Evolutionary conservation across 169 alveolate species (phyloP).

Genomic region (Plasmodium ovale): DNA sequence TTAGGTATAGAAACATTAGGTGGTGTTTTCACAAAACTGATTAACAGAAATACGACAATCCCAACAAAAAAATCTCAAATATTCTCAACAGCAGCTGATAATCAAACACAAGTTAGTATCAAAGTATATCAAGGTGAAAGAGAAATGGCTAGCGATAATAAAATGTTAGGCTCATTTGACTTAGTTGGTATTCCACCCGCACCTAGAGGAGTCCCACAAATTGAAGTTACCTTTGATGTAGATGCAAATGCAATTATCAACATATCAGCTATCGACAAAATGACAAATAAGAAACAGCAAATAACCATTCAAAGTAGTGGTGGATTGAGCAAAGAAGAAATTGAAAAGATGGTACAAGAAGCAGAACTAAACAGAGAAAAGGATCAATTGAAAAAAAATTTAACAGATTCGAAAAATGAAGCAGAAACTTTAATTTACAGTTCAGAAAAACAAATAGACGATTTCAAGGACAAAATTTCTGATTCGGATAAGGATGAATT

Average conservation of each 20-base stretch:
- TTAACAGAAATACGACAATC: slow-evolving; percentile 98
- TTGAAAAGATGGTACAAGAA: slow-evolving; percentile 97
- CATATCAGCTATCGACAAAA: slow-evolving; percentile 97
- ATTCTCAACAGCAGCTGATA: slow-evolving; percentile 98
- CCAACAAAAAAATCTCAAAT: slow-evolving; percentile 98
- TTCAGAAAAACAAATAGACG: slow-evolving; percentile 92
- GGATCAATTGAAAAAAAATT: slow-evolving; percentile 95
- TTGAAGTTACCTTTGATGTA: slow-evolving; percentile 97
- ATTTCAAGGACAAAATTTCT: slow-evolving; percentile 91
- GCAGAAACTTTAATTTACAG: slow-evolving; percentile 93
- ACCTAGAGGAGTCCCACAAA: slow-evolving; percentile 97
- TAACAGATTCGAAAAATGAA: slow-evolving; percentile 95
- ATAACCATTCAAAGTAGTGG: slow-evolving; percentile 97
- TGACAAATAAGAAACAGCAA: slow-evolving; percentile 96
- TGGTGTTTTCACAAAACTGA: slow-evolving; percentile 97
- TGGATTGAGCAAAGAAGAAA: slow-evolving; percentile 93
- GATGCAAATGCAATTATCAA: slow-evolving; percentile 99
- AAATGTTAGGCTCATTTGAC: slow-evolving; percentile 97
- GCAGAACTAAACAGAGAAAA: slow-evolving; percentile 95
- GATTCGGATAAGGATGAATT: slow-evolving; percentile 90
- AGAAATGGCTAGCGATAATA: slow-evolving; percentile 98
- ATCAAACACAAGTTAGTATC: slow-evolving; percentile 97
- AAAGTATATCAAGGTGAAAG: slow-evolving; percentile 99
- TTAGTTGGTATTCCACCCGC: slow-evolving; percentile 99
- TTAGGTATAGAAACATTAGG: slow-evolving; percentile 98